Base-by-base conservation (phyloP, 305 asterid genomes). In the Solanum aculeatissimum region DNA sequence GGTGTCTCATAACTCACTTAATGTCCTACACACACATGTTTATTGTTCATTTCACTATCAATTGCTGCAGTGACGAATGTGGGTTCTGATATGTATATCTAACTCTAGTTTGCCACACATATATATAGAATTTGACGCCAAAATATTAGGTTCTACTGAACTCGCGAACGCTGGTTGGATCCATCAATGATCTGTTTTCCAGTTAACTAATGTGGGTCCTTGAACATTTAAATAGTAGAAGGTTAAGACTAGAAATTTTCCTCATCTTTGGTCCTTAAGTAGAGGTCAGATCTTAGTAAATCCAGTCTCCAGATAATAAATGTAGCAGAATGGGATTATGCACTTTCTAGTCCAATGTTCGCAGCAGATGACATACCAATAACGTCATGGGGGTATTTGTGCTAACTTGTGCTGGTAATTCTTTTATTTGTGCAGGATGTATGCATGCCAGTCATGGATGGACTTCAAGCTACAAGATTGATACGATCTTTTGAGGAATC, bases 361-460 rank as follows among this genome's bases (percentile, higher is more conserved):
- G 21, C 80, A 72, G 40, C 62, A 55, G 63, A 55, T 55, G 63
- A 55, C 63, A 9, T 55, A 55, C 63, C 63, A 55, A n/a, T 55
- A 55, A 55, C 29, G 14, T 57, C 62, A 75, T 16, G 81, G 43
- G 49, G 38, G 57, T 21, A 40, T 21, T 43, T 6, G 45, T 47
- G 16, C 81, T 75, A 75, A 75, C 81, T 49, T 75, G 82, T 51
- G 57, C 9, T 49, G 63, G 63, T 16, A 53, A 58, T 19, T 16
- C 23, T 47, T 21, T 81, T 62, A 60, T 81, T 60, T 49, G 60
- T 89, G 86, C 87, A 96, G 99, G 99, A 96, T 85, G 98, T 96
- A 29, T 94, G 92, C 90, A 96, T 96, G 99, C 99, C 99, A 21
- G 95, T 91, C 82, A 93, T 96, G 98, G 96, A 94, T 88, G 99